A percentile compares a stretch with the other conserved stretches of the same genome.
Evolutionary conservation across 441 rosid genomes (phyloP).

Genomic region (Bruguiera hainesii): DNA sequence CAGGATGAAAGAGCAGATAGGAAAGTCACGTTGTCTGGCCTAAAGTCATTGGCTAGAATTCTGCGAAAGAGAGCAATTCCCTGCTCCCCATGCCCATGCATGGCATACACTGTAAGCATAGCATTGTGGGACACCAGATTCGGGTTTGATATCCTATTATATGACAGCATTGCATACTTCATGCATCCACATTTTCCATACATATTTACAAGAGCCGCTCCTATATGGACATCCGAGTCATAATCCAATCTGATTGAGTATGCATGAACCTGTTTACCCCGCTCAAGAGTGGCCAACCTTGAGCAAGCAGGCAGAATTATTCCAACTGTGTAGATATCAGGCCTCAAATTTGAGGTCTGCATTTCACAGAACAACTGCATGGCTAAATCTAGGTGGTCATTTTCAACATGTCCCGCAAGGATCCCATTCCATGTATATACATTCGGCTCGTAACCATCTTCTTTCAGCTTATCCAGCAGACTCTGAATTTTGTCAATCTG

Average conservation of each 20-base stretch:
- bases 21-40: slow-evolving; percentile 72
- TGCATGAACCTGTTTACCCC: slow-evolving; percentile 30
- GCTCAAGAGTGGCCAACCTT: slow-evolving; percentile 23
- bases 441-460: slow-evolving; percentile 52
- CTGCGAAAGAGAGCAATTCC: slow-evolving; percentile 55
- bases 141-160: slow-evolving; percentile 35
- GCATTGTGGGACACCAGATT: slow-evolving; percentile 53
- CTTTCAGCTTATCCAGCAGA: slow-evolving; percentile 43
- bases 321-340: slow-evolving; percentile 30
- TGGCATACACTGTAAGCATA: slow-evolving; percentile 70
- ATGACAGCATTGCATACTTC: slow-evolving; percentile 38
- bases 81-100: slow-evolving; percentile 68
- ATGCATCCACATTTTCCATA: slow-evolving; percentile 83
- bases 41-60: slow-evolving; percentile 45
- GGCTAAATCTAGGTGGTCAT: slow-evolving; percentile 37
- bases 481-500: slow-evolving; percentile 24
- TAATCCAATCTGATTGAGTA: slow-evolving; percentile 17
- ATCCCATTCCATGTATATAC: slow-evolving; percentile 59
- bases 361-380: slow-evolving; percentile 27
- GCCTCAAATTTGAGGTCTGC: slow-evolving; percentile 14
- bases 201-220: slow-evolving; percentile 59
- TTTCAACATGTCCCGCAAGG: slow-evolving; percentile 51
- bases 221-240: slow-evolving; percentile 23
- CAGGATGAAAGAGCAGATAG: slow-evolving; percentile 73
- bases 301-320: slow-evolving; percentile 27